Percentiles rank a stretch among this genome's conserved stretches.
phyloP scores from a whole-genome alignment of 139 green algal genomes.

The Picochlorum sp. region DNA sequence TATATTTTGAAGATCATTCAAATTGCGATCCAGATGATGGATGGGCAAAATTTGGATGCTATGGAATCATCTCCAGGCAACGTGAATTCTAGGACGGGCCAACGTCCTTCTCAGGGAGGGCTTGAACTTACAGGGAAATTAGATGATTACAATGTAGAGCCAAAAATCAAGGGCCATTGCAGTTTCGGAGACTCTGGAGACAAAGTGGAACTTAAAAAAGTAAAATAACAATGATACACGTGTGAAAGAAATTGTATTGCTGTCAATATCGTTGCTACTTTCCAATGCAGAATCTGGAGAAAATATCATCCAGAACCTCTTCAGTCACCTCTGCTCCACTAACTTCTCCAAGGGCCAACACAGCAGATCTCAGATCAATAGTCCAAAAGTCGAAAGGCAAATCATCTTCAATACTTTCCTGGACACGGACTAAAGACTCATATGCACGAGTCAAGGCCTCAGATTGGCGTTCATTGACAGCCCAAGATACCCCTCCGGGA shows the following conservation, averaged over 20 bases:
- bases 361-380: constrained; percentile 76
- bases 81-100: too few relatives aligned
- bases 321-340: constrained; percentile 69
- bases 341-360: constrained; percentile 82
- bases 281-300: constrained; percentile 75
- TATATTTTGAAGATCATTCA: too few relatives aligned
- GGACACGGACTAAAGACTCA: constrained; percentile 40
- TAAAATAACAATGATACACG: too few relatives aligned
- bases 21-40: too few relatives aligned
- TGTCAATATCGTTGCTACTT: constrained; percentile 35
- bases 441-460: constrained; percentile 66
- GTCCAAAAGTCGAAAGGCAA: constrained; percentile 95
- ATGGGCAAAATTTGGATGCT: too few relatives aligned
- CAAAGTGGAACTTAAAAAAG: too few relatives aligned
- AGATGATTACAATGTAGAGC: too few relatives aligned
- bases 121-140: neutral
- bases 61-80: too few relatives aligned
- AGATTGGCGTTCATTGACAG: constrained; percentile 83
- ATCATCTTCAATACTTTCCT: constrained; percentile 41
- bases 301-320: constrained; percentile 82
- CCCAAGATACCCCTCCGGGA: constrained; percentile 63
- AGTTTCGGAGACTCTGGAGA: too few relatives aligned
- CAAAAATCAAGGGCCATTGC: too few relatives aligned
- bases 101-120: neutral
- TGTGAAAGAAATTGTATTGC: too few relatives aligned